Conservation (phyloP, 805 yeast genomes). For the Myxozyma kluyveri region DNA sequence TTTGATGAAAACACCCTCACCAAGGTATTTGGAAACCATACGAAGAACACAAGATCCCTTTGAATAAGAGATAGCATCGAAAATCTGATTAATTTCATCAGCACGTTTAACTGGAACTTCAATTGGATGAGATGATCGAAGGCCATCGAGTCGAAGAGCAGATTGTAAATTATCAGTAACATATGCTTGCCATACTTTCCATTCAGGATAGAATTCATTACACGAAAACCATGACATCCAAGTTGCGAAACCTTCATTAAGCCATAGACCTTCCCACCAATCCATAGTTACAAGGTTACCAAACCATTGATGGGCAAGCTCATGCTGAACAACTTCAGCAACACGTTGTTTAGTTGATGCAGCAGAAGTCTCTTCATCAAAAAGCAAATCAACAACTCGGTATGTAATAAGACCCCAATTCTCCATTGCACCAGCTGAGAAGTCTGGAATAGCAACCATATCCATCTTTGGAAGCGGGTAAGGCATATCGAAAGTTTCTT, state of each 20-base stretch:
- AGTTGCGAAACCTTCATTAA: conserved; percentile 86
- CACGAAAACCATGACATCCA: conserved; percentile 89
- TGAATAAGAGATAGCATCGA: conserved; percentile 76
- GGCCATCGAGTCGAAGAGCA: conserved; percentile 67
- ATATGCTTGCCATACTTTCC: conserved; percentile 82
- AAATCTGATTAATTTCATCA: conserved; percentile 77
- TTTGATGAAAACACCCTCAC: conserved; percentile 62
- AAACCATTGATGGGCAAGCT: conserved; percentile 89
- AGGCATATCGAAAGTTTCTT: conserved; percentile 60
- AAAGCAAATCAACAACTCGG: conserved; percentile 58
- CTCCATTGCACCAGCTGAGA: conserved; percentile 87
- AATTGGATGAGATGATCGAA: conserved; percentile 81
- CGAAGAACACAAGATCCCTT: conserved; percentile 77
- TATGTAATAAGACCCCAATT: conserved; percentile 81
- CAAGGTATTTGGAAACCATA: conserved; percentile 72
- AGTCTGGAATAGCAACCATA: conserved; percentile 72
- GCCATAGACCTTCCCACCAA: conserved; percentile 90
- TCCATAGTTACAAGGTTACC: conserved; percentile 89
- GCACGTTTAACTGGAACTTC: conserved; percentile 79
- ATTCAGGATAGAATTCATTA: conserved; percentile 71
- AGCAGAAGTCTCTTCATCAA: conserved; percentile 67
- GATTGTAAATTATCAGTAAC: conserved; percentile 70
- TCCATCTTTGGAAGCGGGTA: conserved; percentile 83
- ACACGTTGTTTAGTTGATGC: conserved; percentile 64
- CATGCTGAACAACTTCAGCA: conserved; percentile 72